Base-by-base conservation (phyloP, 345 rosid genomes). In the Diplotaxis tenuifolia region DNA sequence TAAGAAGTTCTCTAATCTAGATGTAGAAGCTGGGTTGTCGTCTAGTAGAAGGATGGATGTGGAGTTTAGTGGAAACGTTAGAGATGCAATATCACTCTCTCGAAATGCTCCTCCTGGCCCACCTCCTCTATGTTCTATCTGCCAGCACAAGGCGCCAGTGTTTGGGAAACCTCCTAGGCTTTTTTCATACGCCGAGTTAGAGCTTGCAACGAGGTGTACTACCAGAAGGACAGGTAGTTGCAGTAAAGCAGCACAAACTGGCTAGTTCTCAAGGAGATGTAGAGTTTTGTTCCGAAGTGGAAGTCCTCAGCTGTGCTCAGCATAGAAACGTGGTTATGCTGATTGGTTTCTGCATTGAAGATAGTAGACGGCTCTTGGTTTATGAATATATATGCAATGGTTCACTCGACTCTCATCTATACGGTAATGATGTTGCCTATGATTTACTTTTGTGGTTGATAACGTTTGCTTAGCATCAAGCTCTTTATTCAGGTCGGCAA, bases 241-340 rank as follows among this genome's bases (percentile, higher is more conserved):
- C 99, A 34, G 97, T 96, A 29, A 96, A 96, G 87, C 99, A 96
- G 72, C 97, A 96, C 82, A 96, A 96, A 71, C 62, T 96, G 75
- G 99, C 99, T 19, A 96, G 99, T 82, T 89, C 99, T 47, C 98
- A 96, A 77, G 99, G 99, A 77, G 99, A 96, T 85, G 84, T 82
- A 3, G 99, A 96, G 79, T 96, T 96, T 81, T 96, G 99, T 82
- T 96, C 98, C 0, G 99, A 96, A 82, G 99, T 96, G 36, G 99
- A 96, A 84, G 99, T 96, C 68, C 84, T 96, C 68, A 92, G 98
- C 75, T 96, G 99, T 81, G 99, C 99, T 49, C 99, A 96, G 84
- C 99, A 92, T 76, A 83, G 98, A 71, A 96, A 96, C 62, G 99
- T 92, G 45, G 99, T 92, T 31, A 92, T 92, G 98, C 80, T 96